Base-by-base conservation (phyloP, 164 flowering plant genomes). In the Akebia trifoliata region DNA sequence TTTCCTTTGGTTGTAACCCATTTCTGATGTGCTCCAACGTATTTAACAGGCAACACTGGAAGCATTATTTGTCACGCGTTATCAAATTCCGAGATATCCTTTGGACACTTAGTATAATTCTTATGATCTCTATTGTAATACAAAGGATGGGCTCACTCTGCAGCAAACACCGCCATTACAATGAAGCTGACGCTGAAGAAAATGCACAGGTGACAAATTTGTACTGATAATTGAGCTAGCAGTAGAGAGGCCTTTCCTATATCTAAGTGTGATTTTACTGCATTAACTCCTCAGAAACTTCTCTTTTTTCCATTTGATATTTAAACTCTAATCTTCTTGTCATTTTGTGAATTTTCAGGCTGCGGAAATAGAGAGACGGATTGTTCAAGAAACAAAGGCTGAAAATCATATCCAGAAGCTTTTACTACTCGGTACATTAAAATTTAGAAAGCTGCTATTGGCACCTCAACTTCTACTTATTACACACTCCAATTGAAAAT, bases 351-450 rank as follows among this genome's bases (percentile, higher is more conserved):
- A 24, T 57, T 52, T 72, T 38, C 81, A 90, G 97, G 73, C 95
- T 59, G 91, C 77, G 56, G 95, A 90, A 66, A 90, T 90, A 30
- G 97, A 90, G 70, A 81, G 91, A 64, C 76, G 93, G 53, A 90
- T 90, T 61, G 93, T 85, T 68, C 93, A 75, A 74, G 95, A 87
- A 79, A 75, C 97, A 32, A 85, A 84, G 67, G 93, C 95, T 31
- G 97, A 90, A 62, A 84, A 80, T 69, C 97, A 90, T 67, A 90
- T 90, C 29, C 95, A 87, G 67, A 90, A 87, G 65, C 85, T 90
- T 61, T 71, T 90, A 39, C 76, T 90, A 22, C 95, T 90, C 63
- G 97, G 97, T 90, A 74, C 31, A 28, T n/a, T n/a, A n/a, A n/a
- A n/a, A n/a, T n/a, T n/a, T n/a, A n/a, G n/a, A n/a, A n/a, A n/a